Conservation (phyloP, 495 filamentous ascomycete genomes). For the Immersiella caudata region DNA sequence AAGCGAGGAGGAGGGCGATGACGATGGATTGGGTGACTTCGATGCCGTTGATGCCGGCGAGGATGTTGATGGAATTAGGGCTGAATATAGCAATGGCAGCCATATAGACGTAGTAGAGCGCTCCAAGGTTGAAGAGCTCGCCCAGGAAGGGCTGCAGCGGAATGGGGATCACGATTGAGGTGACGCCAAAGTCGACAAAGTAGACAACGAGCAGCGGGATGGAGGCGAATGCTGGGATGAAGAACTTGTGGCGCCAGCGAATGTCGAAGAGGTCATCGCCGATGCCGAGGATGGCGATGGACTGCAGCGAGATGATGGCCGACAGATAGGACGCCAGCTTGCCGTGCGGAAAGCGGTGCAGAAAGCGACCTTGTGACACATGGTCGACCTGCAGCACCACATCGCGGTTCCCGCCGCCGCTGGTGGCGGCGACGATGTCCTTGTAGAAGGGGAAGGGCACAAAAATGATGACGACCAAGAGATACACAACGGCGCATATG, state of each 20-base stretch:
- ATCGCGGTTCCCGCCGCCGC: slow-evolving; percentile 89
- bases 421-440: slow-evolving; percentile 94
- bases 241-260: slow-evolving; percentile 96
- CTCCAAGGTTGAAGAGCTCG: slow-evolving; percentile 79
- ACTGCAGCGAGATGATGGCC: slow-evolving; percentile 87
- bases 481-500: slow-evolving; percentile 88
- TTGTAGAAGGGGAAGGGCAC: slow-evolving; percentile 98
- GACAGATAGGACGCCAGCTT: slow-evolving; percentile 97
- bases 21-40: slow-evolving; percentile 93
- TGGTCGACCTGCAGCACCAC: slow-evolving; percentile 68
- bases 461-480: slow-evolving; percentile 84
- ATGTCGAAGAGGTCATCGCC: slow-evolving; percentile 98
- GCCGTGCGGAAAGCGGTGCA: slow-evolving; percentile 91
- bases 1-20: slow-evolving; percentile 77
- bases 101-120: slow-evolving; percentile 60
- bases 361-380: slow-evolving; percentile 73
- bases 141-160: slow-evolving; percentile 83
- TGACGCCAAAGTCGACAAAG: slow-evolving; percentile 97
- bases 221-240: slow-evolving; percentile 92
- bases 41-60: slow-evolving; percentile 96
- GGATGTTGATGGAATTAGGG: slow-evolving; percentile 98
- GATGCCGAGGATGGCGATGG: slow-evolving; percentile 85
- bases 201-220: slow-evolving; percentile 96
- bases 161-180: slow-evolving; percentile 85
- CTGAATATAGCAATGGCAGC: slow-evolving; percentile 45